Conservation (phyloP, 2,329 filamentous ascomycete genomes). For the Harringtonia lauricola region DNA sequence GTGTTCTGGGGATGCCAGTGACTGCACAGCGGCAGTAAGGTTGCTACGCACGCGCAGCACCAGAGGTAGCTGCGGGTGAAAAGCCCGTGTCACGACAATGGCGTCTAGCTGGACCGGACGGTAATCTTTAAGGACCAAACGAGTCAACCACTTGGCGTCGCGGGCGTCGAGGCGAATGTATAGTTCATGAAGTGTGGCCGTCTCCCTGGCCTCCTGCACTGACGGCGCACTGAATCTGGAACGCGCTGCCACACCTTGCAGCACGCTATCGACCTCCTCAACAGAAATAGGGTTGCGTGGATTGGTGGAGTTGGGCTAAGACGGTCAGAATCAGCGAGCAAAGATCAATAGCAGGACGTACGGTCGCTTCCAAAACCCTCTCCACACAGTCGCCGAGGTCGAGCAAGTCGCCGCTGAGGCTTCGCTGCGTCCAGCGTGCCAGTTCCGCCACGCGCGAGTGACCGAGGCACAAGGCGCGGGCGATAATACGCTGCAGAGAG, state of each 20-base stretch:
- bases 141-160: no score
- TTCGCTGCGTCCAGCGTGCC: slow-evolving; percentile 47
- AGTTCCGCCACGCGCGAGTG: no score
- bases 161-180: slow-evolving; percentile 50
- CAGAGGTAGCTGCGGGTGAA: slow-evolving; percentile 59
- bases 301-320: no score
- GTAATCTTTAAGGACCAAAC: slow-evolving; percentile 68
- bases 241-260: no score
- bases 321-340: slow-evolving; percentile 21
- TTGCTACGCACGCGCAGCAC: slow-evolving; percentile 61
- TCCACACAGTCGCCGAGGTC: slow-evolving; percentile 68
- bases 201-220: slow-evolving; percentile 29
- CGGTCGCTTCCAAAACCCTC: slow-evolving; percentile 49
- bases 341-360: slow-evolving; percentile 21
- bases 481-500: slow-evolving; percentile 55
- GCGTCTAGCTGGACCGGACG: slow-evolving; percentile 54
- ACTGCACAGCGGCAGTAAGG: slow-evolving; percentile 41
- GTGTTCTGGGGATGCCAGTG: no score
- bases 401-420: slow-evolving; percentile 53
- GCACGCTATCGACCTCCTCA: no score
- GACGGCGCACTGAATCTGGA: slow-evolving; percentile 64
- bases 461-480: slow-evolving; percentile 54
- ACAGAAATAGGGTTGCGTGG: no score
- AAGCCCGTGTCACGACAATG: slow-evolving; percentile 41
- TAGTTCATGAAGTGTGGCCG: slow-evolving; percentile 28